These are phyloP conservation scores for Rhizopus sp. DNA, from an alignment of 371 early-diverging fungal genomes.

Conservation along the genomic window DNA sequence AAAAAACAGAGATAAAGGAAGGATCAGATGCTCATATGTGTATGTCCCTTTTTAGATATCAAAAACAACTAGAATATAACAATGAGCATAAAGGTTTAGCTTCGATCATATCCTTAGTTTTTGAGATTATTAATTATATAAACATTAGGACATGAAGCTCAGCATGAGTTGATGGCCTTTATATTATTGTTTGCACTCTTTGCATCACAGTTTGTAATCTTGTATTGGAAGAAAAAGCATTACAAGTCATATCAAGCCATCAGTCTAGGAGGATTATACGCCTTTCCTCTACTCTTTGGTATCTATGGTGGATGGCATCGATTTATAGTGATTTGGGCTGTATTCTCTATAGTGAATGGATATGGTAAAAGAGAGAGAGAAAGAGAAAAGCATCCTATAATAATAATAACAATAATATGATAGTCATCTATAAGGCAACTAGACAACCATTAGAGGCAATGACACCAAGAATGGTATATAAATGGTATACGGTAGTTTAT, in stretches of 20 bases:
- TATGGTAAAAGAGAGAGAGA: slow-evolving; percentile 33
- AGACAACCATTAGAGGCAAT: slow-evolving; percentile 67
- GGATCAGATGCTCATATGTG: background rate
- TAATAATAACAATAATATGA: background rate
- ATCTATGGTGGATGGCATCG: slow-evolving; percentile 53
- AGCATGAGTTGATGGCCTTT: slow-evolving; percentile 77
- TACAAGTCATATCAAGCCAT: slow-evolving; percentile 75
- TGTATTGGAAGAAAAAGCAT: slow-evolving; percentile 81
- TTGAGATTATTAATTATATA: background rate
- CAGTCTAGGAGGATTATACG: slow-evolving; percentile 75
- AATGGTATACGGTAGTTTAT: slow-evolving; percentile 68
- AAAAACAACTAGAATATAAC: slow-evolving; percentile 38
- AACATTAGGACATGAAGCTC: slow-evolving; percentile 63
- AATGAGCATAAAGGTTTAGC: slow-evolving; percentile 43
- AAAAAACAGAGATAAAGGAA: background rate
- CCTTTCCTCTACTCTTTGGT: slow-evolving; percentile 60
- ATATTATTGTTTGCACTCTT: slow-evolving; percentile 74
- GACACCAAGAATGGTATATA: slow-evolving; percentile 72
- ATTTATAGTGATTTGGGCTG: slow-evolving; percentile 45
- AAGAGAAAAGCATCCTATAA: no score
- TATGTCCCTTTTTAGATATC: slow-evolving; percentile 27
- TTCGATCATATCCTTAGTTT: background rate
- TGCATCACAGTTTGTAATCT: slow-evolving; percentile 72
- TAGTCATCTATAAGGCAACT: slow-evolving; percentile 60
- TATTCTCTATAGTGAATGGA: slow-evolving; percentile 45